A percentile compares a stretch with the other conserved stretches of the same genome.
These are phyloP conservation scores for Pythium volutum DNA, from an alignment of 352 stramenopile species.

Conservation along the genomic window DNA sequence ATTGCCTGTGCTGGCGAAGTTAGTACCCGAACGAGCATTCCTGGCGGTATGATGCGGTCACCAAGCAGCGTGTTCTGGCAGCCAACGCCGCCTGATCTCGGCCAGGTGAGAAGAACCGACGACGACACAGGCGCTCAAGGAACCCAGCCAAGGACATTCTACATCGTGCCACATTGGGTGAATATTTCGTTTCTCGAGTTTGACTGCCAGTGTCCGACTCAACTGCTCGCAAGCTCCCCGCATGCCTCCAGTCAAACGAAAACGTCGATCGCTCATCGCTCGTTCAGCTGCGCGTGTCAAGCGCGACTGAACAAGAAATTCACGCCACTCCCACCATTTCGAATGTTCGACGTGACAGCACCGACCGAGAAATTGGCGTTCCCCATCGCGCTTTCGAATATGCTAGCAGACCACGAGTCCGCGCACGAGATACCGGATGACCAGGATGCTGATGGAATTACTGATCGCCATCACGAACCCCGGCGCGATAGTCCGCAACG, in stretches of 20 bases:
- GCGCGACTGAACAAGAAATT: constrained; percentile 42
- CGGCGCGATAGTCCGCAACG: constrained; percentile 1
- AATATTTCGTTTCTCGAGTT: constrained; percentile 88
- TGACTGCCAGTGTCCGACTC: constrained; percentile 45
- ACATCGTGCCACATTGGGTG: constrained; percentile 95
- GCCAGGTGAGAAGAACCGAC: neutral
- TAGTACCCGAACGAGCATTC: neutral
- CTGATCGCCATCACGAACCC: neutral
- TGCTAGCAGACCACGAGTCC: constrained; percentile 26
- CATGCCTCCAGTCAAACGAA: neutral
- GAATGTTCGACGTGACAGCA: constrained; percentile 71
- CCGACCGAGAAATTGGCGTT: constrained; percentile 48
- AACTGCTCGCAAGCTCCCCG: neutral
- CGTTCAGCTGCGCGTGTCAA: constrained; percentile 51
- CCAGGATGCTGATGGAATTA: neutral
- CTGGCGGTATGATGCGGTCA: neutral
- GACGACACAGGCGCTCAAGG: neutral
- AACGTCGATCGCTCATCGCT: constrained; percentile 29
- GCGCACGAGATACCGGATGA: neutral
- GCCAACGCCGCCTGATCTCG: neutral
- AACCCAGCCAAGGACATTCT: constrained; percentile 29
- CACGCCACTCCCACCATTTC: constrained; percentile 55
- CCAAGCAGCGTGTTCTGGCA: neutral
- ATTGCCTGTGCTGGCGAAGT: neutral
- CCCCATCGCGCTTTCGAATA: constrained; percentile 47